Percentiles rank a stretch among this genome's conserved stretches.
These are phyloP conservation scores for Penicillium sp. DNA, from an alignment of 2,329 filamentous ascomycete species.

Conservation along the genomic window DNA sequence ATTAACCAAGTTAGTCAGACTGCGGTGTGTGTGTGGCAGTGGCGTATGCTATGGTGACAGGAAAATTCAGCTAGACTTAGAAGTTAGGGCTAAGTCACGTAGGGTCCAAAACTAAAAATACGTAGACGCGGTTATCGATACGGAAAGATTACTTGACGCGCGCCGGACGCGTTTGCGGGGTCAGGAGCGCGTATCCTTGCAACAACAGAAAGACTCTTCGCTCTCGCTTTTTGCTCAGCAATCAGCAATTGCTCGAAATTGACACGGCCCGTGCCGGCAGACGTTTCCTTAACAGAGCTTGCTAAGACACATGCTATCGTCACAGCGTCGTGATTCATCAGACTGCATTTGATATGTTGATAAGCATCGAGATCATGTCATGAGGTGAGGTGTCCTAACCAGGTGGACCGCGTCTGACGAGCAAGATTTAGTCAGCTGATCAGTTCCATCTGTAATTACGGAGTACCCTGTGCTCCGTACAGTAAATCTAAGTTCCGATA, in stretches of 20 bases:
- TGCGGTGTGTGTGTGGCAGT: neutral
- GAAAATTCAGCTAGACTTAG: neutral
- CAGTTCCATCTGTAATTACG: no score
- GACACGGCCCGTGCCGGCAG: slow-evolving; percentile 3
- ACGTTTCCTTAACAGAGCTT: neutral
- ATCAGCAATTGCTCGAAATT: no score
- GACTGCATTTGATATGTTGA: no score
- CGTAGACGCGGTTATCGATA: slow-evolving; percentile 9
- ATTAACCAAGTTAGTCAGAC: neutral
- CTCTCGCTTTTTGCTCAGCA: no score
- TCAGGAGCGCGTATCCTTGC: slow-evolving; percentile 7
- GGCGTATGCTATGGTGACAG: no score
- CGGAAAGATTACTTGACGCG: slow-evolving; percentile 14
- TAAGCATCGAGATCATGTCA: neutral
- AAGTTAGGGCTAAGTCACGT: slow-evolving; percentile 4
- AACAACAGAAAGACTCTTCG: neutral
- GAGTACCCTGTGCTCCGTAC: no score
- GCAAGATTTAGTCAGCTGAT: neutral
- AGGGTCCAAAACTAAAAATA: neutral
- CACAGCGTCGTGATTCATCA: no score
- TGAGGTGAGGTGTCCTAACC: neutral
- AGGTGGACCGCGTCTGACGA: neutral
- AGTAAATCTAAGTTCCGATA: no score
- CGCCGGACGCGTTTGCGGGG: slow-evolving; percentile 11
- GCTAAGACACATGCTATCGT: no score